Evolutionary conservation across 164 flowering plant species (phyloP), one percentile per base, ranked within the genome.

Genomic region (Cinnamomum micranthum): DNA sequence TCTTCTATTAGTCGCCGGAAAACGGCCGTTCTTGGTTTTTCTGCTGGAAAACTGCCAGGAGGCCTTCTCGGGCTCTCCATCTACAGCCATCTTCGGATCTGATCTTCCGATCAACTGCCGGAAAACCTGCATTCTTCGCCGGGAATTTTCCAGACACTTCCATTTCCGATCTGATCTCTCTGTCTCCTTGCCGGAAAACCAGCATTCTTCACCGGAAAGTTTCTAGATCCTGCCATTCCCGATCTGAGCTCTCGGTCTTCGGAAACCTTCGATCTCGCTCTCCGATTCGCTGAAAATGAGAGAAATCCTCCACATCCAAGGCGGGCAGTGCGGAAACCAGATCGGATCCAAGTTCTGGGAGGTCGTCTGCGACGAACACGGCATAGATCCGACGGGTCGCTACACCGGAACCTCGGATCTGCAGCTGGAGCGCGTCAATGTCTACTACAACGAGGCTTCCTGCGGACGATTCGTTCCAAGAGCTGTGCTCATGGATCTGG

Each of bases 291-390:
- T 27, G 6, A 77, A 81, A 67, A 86, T 86, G 88, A 81, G 91
- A 58, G 91, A 85, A 73, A 88, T 86, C 75, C 86, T 86, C 62
- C 89, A 88, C 78, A 77, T 86, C 47, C 89, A 88, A 58, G 90
- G 88, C 14, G 90, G 89, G 65, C 87, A 87, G 71, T 87, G 88
- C 76, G 89, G 89, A 14, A 87, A 87, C 86, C 89, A 87, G 81
- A 87, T 87, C 76, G 89, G 88, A 0, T 74, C 87, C 71, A 86
- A 84, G 85, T 86, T 86, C 77, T 85, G 89, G 89, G 87, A 84
- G 55, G 78, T 76, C 10, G 70, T 76, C 25, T 86, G 87, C 62
- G 87, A 84, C 65, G 87, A 87, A 76, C 89, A 85, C 78, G 89
- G 89, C 28, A 82, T 88, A 27, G 89, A 88, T 55, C 71, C 81